Conservation (phyloP, 768 basidiomycete species). For the Russula dissimulans region DNA sequence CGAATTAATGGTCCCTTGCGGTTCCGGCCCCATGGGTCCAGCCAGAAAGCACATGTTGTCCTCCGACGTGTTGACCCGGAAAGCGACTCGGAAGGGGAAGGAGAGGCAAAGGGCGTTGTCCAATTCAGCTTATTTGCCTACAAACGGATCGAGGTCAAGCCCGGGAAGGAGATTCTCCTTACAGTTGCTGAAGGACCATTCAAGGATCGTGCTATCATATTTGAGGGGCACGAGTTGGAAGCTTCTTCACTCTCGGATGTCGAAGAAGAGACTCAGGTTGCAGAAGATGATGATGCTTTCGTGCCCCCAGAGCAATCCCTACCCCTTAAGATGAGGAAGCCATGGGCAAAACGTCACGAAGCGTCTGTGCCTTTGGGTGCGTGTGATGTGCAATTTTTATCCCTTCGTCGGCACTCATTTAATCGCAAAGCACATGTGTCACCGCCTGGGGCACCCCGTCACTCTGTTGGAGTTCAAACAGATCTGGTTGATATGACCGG, state of each 20-base stretch:
- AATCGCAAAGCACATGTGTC: background rate
- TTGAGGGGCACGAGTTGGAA: conserved; percentile 42
- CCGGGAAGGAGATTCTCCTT: conserved; percentile 62
- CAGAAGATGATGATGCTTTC: conserved; percentile 33
- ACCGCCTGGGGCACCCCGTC: conserved; percentile 17
- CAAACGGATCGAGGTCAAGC: conserved; percentile 61
- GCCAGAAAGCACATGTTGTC: conserved; percentile 60
- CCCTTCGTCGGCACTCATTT: background rate
- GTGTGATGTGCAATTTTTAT: background rate
- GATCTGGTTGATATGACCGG: conserved; percentile 20
- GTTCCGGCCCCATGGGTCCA: conserved; percentile 56
- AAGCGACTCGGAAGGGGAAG: conserved; percentile 38
- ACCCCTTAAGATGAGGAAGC: conserved; percentile 57
- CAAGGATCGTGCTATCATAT: conserved; percentile 47
- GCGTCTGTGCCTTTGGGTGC: conserved; percentile 15
- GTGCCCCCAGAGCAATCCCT: conserved; percentile 31
- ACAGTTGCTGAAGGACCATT: conserved; percentile 46
- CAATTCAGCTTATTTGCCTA: conserved; percentile 59
- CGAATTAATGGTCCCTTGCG: conserved; percentile 55
- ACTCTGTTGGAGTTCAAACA: conserved; percentile 40
- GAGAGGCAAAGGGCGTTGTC: conserved; percentile 30
- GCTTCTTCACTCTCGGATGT: conserved; percentile 28
- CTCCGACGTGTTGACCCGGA: conserved; percentile 49
- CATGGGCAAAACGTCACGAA: conserved; percentile 45
- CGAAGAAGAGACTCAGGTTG: conserved; percentile 34